phyloP scores from a whole-genome alignment of 2,329 filamentous ascomycete species.

The Diaporthe longicolla region DNA sequence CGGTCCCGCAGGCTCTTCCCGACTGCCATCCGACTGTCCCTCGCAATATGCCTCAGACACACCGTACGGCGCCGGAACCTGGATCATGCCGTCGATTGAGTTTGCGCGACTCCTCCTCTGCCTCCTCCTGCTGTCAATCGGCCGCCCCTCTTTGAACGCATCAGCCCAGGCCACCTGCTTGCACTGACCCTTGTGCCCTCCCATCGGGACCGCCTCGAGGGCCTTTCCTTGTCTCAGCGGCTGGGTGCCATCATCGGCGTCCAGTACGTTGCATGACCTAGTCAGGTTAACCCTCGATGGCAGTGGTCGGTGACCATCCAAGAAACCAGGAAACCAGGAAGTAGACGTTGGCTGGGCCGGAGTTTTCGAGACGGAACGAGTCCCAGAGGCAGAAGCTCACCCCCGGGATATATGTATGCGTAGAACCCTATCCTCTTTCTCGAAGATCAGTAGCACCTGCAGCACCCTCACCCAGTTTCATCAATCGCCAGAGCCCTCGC shows the following conservation, averaged over 20 bases:
- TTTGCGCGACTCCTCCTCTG: slow-evolving; percentile 20
- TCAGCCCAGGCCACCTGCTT: slow-evolving; percentile 26
- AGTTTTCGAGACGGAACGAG: neutral
- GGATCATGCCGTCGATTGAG: slow-evolving; percentile 31
- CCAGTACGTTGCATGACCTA: neutral
- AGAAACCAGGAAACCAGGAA: slow-evolving; percentile 6
- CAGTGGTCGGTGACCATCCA: neutral
- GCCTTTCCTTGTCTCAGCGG: slow-evolving; percentile 31
- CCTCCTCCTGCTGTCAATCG: slow-evolving; percentile 22
- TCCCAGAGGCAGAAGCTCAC: slow-evolving; percentile 5
- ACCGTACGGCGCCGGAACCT: slow-evolving; percentile 13
- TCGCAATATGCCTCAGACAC: slow-evolving; percentile 32
- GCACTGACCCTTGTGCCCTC: slow-evolving; percentile 9
- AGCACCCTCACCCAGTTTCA: neutral
- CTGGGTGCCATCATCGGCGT: slow-evolving; percentile 27
- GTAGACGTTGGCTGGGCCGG: slow-evolving; percentile 18
- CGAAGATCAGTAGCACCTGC: neutral
- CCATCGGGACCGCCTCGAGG: slow-evolving; percentile 4
- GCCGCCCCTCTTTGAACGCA: slow-evolving; percentile 20
- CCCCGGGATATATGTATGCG: slow-evolving; percentile 27
- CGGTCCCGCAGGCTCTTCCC: slow-evolving; percentile 28
- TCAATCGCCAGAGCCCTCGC: slow-evolving; percentile 1
- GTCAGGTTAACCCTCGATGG: slow-evolving; percentile 27
- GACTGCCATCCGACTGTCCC: slow-evolving; percentile 16
- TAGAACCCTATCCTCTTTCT: slow-evolving; percentile 4